Conservation (phyloP, 306 rosid genomes). For the Vigna unguiculata region DNA sequence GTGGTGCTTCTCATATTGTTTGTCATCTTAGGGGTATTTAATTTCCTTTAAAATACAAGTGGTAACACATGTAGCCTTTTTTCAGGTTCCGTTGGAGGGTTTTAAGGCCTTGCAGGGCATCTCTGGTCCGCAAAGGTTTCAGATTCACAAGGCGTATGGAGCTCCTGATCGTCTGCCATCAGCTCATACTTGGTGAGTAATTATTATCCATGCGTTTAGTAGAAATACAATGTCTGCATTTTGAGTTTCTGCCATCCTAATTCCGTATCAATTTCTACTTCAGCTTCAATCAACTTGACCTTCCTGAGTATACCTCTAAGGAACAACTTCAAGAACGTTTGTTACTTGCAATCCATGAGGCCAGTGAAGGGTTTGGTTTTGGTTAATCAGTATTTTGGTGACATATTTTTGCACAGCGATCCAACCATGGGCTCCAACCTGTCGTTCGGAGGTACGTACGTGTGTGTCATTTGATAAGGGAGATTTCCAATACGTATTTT, state of each 20-base stretch:
- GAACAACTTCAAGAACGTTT: slow-evolving; percentile 96
- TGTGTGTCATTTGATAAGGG: slow-evolving; percentile 10
- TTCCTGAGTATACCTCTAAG: slow-evolving; percentile 93
- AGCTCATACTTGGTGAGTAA: slow-evolving; percentile 95
- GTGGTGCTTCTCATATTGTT: neutral
- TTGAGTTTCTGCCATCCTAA: slow-evolving; percentile 38
- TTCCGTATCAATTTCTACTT: slow-evolving; percentile 13
- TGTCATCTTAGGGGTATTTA: slow-evolving; percentile 15
- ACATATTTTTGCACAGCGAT: slow-evolving; percentile 44
- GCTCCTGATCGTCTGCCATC: slow-evolving; percentile 97
- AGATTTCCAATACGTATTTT: too few relatives aligned
- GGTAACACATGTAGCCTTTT: slow-evolving; percentile 40
- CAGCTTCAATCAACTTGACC: slow-evolving; percentile 99
- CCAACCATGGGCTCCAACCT: slow-evolving; percentile 48
- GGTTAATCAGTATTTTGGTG: slow-evolving; percentile 55
- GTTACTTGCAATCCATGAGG: slow-evolving; percentile 97
- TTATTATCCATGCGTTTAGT: neutral
- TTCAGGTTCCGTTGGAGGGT: slow-evolving; percentile 98
- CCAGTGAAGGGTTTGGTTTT: slow-evolving; percentile 98
- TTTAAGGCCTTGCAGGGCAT: slow-evolving; percentile 98
- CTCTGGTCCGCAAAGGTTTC: slow-evolving; percentile 98
- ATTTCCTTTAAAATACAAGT: slow-evolving; percentile 10
- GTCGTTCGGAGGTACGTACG: slow-evolving; percentile 59
- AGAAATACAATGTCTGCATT: neutral
- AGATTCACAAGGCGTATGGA: slow-evolving; percentile 99